Base-by-base conservation (phyloP, 2,329 filamentous ascomycete genomes). In the Fusarium tuaranense region DNA sequence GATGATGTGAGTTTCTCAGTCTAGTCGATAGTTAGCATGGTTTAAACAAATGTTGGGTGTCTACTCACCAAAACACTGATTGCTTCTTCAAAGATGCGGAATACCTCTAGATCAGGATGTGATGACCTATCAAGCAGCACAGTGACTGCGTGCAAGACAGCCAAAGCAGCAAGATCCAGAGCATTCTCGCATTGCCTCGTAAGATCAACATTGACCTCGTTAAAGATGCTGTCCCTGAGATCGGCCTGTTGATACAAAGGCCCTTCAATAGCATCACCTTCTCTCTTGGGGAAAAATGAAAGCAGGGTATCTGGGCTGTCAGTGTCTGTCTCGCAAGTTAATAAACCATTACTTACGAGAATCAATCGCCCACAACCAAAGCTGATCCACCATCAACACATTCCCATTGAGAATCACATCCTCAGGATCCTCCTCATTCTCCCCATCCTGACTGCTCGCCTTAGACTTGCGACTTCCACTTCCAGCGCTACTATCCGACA, bases 51-150 rank as follows among this genome's bases (percentile, higher is more conserved):
- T 1, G 9, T 7, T 10, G 5, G n/a, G 6, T 7, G 32, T 12
- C 4, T 8, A 10, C 83, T 55, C 79, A 91, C 90, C 71, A 92
- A 76, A 25, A 92, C 88, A 14, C 90, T 91, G 36, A 92, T 90
- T 7, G 90, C 91, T 70, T 92, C 91, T 73, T 92, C 90, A 57
- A 92, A 92, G 1, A 92, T 90, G 2, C 90, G 87, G 68, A 92
- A 91, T 0, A 92, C 85, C 68, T 92, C 89, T 0, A 92, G 82
- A 57, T 92, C 89, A 0, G 88, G 88, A 74, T 92, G 89, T 0
- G 89, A 88, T 0, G 89, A 86, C 30, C 88, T 83, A 30, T 92
- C 90, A 0, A 92, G 83, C 2, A 92, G 83, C 0, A 92, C 90
- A 1, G 88, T 92, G 4, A 91, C 87, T 1, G 91, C 90, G 71